Evolutionary conservation across 2,329 filamentous ascomycete species (phyloP), one percentile per base, ranked within the genome.

Genomic region (Botryotinia globosa): DNA sequence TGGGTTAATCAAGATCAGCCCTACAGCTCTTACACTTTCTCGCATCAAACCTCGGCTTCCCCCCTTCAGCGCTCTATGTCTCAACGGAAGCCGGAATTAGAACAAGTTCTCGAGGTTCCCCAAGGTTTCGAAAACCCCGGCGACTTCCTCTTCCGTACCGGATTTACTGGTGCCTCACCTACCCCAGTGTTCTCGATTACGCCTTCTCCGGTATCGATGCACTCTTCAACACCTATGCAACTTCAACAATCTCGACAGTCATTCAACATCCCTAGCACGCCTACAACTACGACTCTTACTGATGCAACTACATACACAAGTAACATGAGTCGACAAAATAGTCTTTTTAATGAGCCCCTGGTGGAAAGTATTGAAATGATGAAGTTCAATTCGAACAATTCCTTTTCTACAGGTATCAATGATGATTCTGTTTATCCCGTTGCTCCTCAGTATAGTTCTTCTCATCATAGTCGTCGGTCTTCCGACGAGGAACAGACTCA

Each of bases 321-420:
- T 75, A 77, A 76, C 62, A 80, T 81, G 79, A 80, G 79, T 76
- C 77, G 79, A 72, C 77, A 79, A 74, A 79, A 77, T 75, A 80
- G 79, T 75, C 73, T 79, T 59, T 79, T 75, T 73, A 79, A 78
- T 73, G 79, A 80, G 64, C 75, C 75, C 74, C 54, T 79, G 72
- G 73, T 80, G 72, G 76, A 78, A 78, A 76, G 77, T 76, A 76
- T 81, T 73, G 71, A 78, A 71, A 81, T 81, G 79, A 77, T 80
- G 77, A 78, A 77, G 71, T 75, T 79, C 72, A 76, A 78, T 76
- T 80, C 79, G 72, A 78, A 76, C 73, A 74, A 65, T 73, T 81
- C 79, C 42, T 77, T 73, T 75, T 78, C 76, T 66, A 72, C 78
- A 73, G 77, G 79, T 73, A 62, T 74, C 65, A 75, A 74, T 62